phyloP scores from a whole-genome alignment of 2,329 filamentous ascomycete genomes.

The Cladosporium sp. region DNA sequence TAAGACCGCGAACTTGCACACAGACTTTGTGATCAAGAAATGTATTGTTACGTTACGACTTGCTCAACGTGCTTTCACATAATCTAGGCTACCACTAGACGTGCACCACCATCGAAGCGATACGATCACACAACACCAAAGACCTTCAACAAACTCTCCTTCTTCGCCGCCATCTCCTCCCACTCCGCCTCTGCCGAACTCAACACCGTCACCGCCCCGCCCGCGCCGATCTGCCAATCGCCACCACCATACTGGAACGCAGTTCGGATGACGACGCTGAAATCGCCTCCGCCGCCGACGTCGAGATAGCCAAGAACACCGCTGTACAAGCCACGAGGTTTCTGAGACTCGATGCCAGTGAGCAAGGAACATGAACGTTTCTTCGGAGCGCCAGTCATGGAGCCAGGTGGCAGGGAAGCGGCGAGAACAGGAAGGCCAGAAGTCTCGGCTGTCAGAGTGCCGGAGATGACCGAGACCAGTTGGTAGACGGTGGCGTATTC shows the following conservation, averaged over 20 bases:
- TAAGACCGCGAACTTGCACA: neutral
- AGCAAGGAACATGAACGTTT: conserved; percentile 87
- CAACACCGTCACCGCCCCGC: conserved; percentile 83
- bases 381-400: conserved; percentile 96
- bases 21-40: neutral
- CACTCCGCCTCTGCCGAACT: conserved; percentile 79
- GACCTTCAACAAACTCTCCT: conserved; percentile 33
- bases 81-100: neutral
- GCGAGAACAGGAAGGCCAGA: conserved; percentile 76
- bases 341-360: conserved; percentile 62
- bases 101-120: neutral
- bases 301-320: conserved; percentile 90
- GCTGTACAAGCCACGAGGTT: conserved; percentile 75
- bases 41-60: neutral
- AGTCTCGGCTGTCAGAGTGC: conserved; percentile 52
- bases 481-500: conserved; percentile 90
- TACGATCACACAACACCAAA: conserved; percentile 18
- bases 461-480: conserved; percentile 86
- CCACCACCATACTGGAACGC: conserved; percentile 69
- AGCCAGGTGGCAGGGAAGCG: conserved; percentile 79
- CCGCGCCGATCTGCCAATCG: conserved; percentile 79
- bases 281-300: conserved; percentile 79
- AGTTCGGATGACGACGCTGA: conserved; percentile 86
- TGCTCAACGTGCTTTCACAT: neutral
- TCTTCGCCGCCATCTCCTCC: conserved; percentile 73